Evolutionary conservation across 2,329 filamentous ascomycete genomes (phyloP).

Genomic region (Phialocephala subalpina): DNA sequence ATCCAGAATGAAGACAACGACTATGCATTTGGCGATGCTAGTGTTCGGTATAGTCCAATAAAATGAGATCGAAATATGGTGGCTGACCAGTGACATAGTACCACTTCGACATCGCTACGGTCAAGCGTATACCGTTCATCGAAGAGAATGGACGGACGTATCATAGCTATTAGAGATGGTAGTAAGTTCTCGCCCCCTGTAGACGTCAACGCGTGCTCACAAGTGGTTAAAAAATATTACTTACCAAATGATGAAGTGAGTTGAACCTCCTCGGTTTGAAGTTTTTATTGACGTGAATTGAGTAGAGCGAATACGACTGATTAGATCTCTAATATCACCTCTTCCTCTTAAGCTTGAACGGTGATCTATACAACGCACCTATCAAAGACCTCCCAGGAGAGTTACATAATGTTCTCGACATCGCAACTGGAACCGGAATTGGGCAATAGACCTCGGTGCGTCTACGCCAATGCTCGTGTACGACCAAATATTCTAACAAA

Average conservation of each 20-base stretch:
- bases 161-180: slow-evolving; percentile 18
- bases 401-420: slow-evolving; percentile 45
- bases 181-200: slow-evolving; percentile 6
- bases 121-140: slow-evolving; percentile 19
- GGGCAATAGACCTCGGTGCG: slow-evolving; percentile 47
- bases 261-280: neutral
- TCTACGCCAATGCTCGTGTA: slow-evolving; percentile 15
- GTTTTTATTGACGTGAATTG: neutral
- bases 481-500: slow-evolving; percentile 8
- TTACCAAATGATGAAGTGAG: slow-evolving; percentile 26
- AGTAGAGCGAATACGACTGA: slow-evolving; percentile 20
- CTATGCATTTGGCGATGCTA: neutral
- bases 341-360: slow-evolving; percentile 33
- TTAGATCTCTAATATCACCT: slow-evolving; percentile 41
- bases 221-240: slow-evolving; percentile 15
- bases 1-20: neutral
- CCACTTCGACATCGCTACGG: slow-evolving; percentile 8
- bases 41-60: neutral
- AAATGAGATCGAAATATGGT: neutral
- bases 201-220: neutral
- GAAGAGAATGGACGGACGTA: slow-evolving; percentile 20
- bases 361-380: slow-evolving; percentile 25
- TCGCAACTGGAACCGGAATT: slow-evolving; percentile 52
- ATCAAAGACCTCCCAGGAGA: slow-evolving; percentile 27
- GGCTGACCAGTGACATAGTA: neutral